These are phyloP conservation scores for Chrysosporium keratinophilum DNA, from an alignment of 2,329 filamentous ascomycete species.

Conservation along the genomic window DNA sequence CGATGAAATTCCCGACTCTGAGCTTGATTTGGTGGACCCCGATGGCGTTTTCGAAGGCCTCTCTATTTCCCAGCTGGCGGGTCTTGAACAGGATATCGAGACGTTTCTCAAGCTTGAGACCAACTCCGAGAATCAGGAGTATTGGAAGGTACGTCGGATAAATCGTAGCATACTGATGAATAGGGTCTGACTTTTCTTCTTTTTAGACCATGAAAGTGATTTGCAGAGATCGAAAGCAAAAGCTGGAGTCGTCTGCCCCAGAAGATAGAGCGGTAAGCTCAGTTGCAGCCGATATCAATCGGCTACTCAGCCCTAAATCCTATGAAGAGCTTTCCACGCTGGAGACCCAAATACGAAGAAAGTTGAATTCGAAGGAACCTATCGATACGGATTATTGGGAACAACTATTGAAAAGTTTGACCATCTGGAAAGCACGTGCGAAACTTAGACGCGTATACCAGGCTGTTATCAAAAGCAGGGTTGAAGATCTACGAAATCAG, in stretches of 20 bases:
- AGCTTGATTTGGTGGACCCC: constrained; percentile 71
- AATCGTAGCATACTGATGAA: background rate
- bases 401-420: constrained; percentile 70
- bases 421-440: constrained; percentile 85
- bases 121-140: constrained; percentile 67
- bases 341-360: constrained; percentile 75
- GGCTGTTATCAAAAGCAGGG: constrained; percentile 59
- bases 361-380: constrained; percentile 77
- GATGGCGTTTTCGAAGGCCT: constrained; percentile 69
- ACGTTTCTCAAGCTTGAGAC: constrained; percentile 70
- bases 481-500: constrained; percentile 55
- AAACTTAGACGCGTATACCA: constrained; percentile 69
- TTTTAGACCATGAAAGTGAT: constrained; percentile 67
- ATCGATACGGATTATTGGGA: constrained; percentile 99
- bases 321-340: constrained; percentile 76
- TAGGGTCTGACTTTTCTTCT: constrained; percentile 13
- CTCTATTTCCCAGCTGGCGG: constrained; percentile 54
- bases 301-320: constrained; percentile 72
- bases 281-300: constrained; percentile 79
- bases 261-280: constrained; percentile 69
- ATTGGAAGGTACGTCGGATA: constrained; percentile 58
- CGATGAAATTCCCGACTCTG: constrained; percentile 67
- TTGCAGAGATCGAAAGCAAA: constrained; percentile 63
- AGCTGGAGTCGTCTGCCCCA: constrained; percentile 48
- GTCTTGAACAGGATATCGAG: constrained; percentile 74